A percentile compares a stretch with the other conserved stretches of the same genome.
These are phyloP conservation scores for Trichosanthes cucumerina DNA, from an alignment of 306 rosid genomes.

Conservation along the genomic window DNA sequence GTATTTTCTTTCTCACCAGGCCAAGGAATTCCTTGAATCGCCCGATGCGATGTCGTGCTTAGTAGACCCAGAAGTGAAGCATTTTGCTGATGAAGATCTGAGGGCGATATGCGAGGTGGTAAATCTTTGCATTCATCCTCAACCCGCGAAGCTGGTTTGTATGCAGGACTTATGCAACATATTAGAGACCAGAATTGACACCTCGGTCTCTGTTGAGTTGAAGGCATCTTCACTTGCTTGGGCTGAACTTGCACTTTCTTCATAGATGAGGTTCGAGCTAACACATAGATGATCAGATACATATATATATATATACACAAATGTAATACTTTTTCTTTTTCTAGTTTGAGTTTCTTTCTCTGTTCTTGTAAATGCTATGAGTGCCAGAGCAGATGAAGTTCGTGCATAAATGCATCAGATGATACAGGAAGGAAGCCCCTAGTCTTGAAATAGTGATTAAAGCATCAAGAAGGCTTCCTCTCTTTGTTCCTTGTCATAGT, in stretches of 20 bases:
- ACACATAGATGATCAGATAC: conserved; percentile 49
- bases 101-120: conserved; percentile 69
- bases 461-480: conserved; percentile 3
- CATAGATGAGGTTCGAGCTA: conserved; percentile 39
- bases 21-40: conserved; percentile 65
- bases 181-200: conserved; percentile 82
- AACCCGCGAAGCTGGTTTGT: conserved; percentile 38
- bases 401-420: conserved; percentile 1
- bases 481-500: neutral
- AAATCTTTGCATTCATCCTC: conserved; percentile 57
- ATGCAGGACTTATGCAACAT: conserved; percentile 57
- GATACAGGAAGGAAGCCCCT: neutral
- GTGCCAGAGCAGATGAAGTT: conserved; percentile 13
- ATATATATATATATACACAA: conserved; percentile 24
- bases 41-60: conserved; percentile 65
- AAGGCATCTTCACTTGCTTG: conserved; percentile 88
- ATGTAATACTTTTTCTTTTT: conserved; percentile 22
- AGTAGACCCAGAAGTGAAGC: conserved; percentile 78
- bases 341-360: conserved; percentile 14
- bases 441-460: neutral
- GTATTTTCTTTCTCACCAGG: conserved; percentile 39
- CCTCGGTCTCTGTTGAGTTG: conserved; percentile 57
- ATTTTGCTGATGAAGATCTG: conserved; percentile 65
- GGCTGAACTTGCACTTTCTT: conserved; percentile 91
- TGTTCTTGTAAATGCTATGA: conserved; percentile 52